A percentile compares a stretch with the other conserved stretches of the same genome.
phyloP scores from a whole-genome alignment of 108 stramenopile species.

The Pseudonitzschia pungens region DNA sequence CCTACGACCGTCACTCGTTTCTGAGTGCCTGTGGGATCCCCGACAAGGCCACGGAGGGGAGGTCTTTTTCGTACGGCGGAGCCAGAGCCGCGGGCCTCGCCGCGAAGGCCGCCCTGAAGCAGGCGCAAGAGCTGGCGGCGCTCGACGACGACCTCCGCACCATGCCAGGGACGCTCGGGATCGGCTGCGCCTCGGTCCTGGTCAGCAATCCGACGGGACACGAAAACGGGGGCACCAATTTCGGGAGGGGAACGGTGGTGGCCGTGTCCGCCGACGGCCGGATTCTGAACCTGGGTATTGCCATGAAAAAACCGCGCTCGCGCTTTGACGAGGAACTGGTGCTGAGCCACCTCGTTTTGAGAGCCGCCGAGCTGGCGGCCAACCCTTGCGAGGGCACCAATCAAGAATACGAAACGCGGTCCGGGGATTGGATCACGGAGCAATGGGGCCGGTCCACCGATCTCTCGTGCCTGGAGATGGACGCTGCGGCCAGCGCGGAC shows the following conservation, averaged over 20 bases:
- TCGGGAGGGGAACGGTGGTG: conserved; percentile 54
- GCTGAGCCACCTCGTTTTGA: conserved; percentile 33
- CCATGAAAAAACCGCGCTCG: neutral
- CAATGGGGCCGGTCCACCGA: conserved; percentile 1
- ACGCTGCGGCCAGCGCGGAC: neutral
- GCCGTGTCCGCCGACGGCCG: conserved; percentile 52
- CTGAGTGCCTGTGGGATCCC: conserved; percentile 11
- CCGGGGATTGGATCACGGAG: conserved; percentile 18
- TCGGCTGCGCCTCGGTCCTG: conserved; percentile 65
- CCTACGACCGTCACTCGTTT: conserved; percentile 72
- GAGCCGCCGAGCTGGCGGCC: conserved; percentile 13
- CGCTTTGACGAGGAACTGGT: conserved; percentile 45
- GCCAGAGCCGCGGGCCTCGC: conserved; percentile 52
- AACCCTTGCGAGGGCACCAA: neutral
- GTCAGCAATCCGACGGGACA: neutral
- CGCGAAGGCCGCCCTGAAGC: conserved; percentile 57
- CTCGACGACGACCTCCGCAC: conserved; percentile 24
- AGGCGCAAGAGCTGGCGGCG: conserved; percentile 45
- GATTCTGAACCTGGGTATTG: neutral
- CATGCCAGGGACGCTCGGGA: conserved; percentile 44
- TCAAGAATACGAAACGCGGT: neutral
- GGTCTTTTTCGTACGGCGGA: conserved; percentile 16
- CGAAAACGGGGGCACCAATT: too few relatives aligned
- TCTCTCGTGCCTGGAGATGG: neutral
- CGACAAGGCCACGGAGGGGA: neutral